These are phyloP conservation scores for Backusella sp. DNA, from an alignment of 192 early-diverging fungal genomes.

Conservation along the genomic window DNA sequence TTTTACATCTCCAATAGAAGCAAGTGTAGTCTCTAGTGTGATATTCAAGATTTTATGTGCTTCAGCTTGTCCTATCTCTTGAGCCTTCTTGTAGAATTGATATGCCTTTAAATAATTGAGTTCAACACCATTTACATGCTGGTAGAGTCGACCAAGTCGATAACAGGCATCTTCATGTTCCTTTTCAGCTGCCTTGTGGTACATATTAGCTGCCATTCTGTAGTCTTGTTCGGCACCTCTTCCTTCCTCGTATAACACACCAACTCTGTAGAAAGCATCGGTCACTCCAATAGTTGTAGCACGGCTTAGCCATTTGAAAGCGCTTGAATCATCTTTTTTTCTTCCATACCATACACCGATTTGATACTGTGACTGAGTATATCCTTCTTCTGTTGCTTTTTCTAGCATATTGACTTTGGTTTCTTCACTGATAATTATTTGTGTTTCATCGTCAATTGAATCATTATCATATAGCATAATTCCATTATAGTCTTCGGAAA, in stretches of 20 bases:
- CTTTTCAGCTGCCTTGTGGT: too few relatives aligned
- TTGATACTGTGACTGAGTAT: background rate
- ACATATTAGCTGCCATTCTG: too few relatives aligned
- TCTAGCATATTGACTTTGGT: background rate
- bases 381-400: background rate
- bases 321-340: too few relatives aligned
- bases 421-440: too few relatives aligned
- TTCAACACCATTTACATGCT: background rate
- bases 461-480: too few relatives aligned
- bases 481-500: background rate
- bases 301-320: background rate
- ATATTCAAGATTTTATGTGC: background rate
- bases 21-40: background rate
- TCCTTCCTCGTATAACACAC: too few relatives aligned
- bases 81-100: background rate
- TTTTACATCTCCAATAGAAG: too few relatives aligned
- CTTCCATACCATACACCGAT: background rate
- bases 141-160: too few relatives aligned
- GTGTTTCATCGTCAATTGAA: too few relatives aligned
- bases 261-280: background rate
- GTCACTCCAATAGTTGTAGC: background rate
- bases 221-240: too few relatives aligned
- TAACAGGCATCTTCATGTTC: too few relatives aligned
- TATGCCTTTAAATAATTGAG: background rate
- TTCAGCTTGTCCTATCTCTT: background rate